Conservation (phyloP, 163 green algal genomes). For the Scenedesmus sp. region DNA sequence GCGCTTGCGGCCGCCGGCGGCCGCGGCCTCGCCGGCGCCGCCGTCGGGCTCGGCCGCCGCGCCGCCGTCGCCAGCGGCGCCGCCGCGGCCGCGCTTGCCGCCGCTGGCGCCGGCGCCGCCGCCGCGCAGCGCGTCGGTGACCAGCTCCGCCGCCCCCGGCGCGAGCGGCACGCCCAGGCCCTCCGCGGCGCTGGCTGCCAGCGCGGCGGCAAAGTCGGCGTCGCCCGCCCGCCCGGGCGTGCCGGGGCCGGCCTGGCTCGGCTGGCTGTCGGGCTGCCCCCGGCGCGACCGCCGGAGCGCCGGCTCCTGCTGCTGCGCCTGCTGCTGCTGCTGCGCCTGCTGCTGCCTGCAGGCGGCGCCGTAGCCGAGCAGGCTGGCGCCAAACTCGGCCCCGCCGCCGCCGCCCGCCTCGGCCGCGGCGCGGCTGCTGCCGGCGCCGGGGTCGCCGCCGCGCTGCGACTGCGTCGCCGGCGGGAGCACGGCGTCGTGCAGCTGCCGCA, state of each 20-base stretch:
- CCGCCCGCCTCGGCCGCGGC: background rate
- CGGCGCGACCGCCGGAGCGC: background rate
- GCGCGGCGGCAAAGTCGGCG: constrained; percentile 25
- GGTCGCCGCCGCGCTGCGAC: background rate
- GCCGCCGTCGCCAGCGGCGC: too few relatives aligned
- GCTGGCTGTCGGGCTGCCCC: background rate
- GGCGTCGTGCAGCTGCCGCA: background rate
- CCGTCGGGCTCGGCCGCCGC: background rate
- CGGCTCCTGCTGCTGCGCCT: background rate
- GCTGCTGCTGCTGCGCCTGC: constrained; percentile 6
- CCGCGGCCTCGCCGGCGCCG: too few relatives aligned
- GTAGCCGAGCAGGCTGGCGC: constrained; percentile 32
- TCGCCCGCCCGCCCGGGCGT: background rate
- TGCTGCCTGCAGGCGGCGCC: constrained; percentile 16
- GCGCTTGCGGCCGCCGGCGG: too few relatives aligned
- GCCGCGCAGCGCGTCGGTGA: background rate
- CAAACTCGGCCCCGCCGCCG: constrained; percentile 16
- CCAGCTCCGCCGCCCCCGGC: constrained; percentile 12
- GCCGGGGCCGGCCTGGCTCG: background rate
- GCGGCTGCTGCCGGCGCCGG: constrained; percentile 14
- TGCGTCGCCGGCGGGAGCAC: background rate
- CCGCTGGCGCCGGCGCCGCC: background rate
- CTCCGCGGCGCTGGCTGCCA: constrained; percentile 3
- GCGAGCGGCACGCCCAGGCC: background rate
- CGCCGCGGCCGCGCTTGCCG: background rate